Percentiles rank a stretch among this genome's conserved stretches.
Evolutionary conservation across 1,284 basidiomycete species (phyloP).

Genomic region (Meira nashicola): DNA sequence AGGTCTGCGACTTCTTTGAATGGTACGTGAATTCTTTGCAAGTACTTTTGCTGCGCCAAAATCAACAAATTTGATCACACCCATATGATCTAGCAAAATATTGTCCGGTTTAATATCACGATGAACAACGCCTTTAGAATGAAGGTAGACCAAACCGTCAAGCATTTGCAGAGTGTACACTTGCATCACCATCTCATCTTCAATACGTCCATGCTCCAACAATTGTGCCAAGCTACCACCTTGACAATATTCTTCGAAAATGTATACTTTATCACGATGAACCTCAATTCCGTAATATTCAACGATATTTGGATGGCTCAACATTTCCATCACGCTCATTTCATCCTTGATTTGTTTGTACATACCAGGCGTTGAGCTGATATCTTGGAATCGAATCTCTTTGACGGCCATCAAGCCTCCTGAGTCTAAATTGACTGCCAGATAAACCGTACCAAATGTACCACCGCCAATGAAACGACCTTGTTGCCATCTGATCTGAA

Average conservation of each 20-base stretch:
- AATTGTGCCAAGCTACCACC: slow-evolving; percentile 87
- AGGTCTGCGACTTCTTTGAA: slow-evolving; percentile 34
- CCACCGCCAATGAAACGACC: slow-evolving; percentile 95
- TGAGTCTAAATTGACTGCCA: slow-evolving; percentile 92
- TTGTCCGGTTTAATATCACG: slow-evolving; percentile 99
- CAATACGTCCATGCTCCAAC: slow-evolving; percentile 88
- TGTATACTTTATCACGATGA: slow-evolving; percentile 97
- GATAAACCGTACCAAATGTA: slow-evolving; percentile 77
- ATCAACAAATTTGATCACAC: slow-evolving; percentile 95
- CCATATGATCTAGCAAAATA: slow-evolving; percentile 86
- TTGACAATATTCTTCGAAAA: slow-evolving; percentile 98
- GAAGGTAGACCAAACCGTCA: slow-evolving; percentile 87
- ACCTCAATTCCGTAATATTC: slow-evolving; percentile 99
- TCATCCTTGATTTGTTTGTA: slow-evolving; percentile 93
- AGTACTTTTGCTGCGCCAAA: slow-evolving; percentile 98
- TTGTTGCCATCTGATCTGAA: slow-evolving; percentile 97
- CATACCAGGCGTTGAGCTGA: slow-evolving; percentile 61
- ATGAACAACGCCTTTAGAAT: slow-evolving; percentile 86
- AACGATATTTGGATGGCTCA: slow-evolving; percentile 95
- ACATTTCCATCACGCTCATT: slow-evolving; percentile 96
- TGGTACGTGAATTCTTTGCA: slow-evolving; percentile 78
- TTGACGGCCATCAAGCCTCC: slow-evolving; percentile 99
- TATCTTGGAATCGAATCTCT: slow-evolving; percentile 94
- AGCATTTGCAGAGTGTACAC: slow-evolving; percentile 96
- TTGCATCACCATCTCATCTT: slow-evolving; percentile 92